These are phyloP conservation scores for Cucurbita argyrosperma DNA, from an alignment of 306 rosid genomes.

Conservation along the genomic window DNA sequence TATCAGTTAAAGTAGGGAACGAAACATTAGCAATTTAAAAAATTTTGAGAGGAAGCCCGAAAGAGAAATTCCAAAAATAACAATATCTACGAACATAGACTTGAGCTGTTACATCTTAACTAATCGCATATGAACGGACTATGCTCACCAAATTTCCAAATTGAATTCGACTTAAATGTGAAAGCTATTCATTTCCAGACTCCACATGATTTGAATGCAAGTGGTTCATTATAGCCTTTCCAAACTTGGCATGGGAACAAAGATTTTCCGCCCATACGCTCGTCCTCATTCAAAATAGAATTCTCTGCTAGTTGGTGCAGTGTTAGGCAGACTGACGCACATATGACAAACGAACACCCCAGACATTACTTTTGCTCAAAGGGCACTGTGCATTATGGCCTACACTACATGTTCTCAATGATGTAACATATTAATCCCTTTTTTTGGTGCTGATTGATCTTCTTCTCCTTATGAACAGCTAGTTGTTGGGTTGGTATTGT, in stretches of 20 bases:
- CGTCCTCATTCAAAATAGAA: not conserved
- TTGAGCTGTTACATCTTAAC: too few relatives aligned
- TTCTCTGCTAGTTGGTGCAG: not conserved
- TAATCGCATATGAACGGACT: too few relatives aligned
- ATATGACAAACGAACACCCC: not conserved
- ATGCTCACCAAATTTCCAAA: not conserved
- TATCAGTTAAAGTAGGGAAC: too few relatives aligned
- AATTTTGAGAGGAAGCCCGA: too few relatives aligned
- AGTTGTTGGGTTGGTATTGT: not conserved
- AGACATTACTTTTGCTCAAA: not conserved
- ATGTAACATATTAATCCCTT: not conserved
- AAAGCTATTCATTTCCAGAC: not conserved
- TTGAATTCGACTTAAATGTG: not conserved
- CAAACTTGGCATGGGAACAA: not conserved
- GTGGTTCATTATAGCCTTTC: not conserved
- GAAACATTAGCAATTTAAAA: too few relatives aligned
- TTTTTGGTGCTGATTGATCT: not conserved
- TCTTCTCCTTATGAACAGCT: not conserved
- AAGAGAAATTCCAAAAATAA: too few relatives aligned
- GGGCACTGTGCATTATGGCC: not conserved
- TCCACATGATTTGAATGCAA: not conserved
- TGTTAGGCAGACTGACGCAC: not conserved
- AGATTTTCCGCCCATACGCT: not conserved
- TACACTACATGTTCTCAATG: not conserved
- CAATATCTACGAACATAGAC: too few relatives aligned